phyloP scores from a whole-genome alignment of 371 early-diverging fungal genomes.

The Saksenaea vasiformis region DNA sequence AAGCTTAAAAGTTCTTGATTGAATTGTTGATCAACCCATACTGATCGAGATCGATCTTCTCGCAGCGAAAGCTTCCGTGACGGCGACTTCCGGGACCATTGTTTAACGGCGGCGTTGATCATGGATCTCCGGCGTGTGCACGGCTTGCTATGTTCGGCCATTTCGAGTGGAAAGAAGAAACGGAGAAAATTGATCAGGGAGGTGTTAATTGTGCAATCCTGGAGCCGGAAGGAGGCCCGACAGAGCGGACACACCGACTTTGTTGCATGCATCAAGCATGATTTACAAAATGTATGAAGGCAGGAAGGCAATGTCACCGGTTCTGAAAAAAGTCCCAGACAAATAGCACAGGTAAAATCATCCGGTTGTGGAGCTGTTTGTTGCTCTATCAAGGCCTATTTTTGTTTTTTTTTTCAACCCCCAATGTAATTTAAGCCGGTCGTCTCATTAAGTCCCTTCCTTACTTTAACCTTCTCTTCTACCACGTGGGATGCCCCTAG shows the following conservation, averaged over 20 bases:
- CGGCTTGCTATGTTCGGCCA: not conserved
- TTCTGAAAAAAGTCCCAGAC: conserved; percentile 10
- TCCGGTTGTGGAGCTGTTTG: conserved; percentile 7
- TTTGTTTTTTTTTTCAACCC: not conserved
- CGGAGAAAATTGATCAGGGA: conserved; percentile 12
- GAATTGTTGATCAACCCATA: not conserved
- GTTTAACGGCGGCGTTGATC: conserved; percentile 2
- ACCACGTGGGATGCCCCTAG: too few species aligned
- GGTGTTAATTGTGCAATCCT: conserved; percentile 10
- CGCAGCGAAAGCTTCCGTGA: not conserved
- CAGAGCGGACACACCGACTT: conserved; percentile 13
- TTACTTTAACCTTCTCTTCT: not conserved
- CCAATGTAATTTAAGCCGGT: too few species aligned
- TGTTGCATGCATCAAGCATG: conserved; percentile 6
- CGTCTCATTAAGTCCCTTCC: not conserved
- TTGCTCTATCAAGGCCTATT: not conserved
- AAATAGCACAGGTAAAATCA: conserved; percentile 19
- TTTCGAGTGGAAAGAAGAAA: conserved; percentile 11
- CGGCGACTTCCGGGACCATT: not conserved
- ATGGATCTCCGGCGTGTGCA: not conserved
- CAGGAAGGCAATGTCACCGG: conserved; percentile 11
- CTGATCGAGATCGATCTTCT: not conserved
- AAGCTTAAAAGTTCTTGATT: conserved; percentile 12
- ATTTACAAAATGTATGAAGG: conserved; percentile 17
- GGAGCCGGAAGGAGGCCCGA: conserved; percentile 8